Conservation (phyloP, 768 basidiomycete species). For the Leccinum longicurvipes region DNA sequence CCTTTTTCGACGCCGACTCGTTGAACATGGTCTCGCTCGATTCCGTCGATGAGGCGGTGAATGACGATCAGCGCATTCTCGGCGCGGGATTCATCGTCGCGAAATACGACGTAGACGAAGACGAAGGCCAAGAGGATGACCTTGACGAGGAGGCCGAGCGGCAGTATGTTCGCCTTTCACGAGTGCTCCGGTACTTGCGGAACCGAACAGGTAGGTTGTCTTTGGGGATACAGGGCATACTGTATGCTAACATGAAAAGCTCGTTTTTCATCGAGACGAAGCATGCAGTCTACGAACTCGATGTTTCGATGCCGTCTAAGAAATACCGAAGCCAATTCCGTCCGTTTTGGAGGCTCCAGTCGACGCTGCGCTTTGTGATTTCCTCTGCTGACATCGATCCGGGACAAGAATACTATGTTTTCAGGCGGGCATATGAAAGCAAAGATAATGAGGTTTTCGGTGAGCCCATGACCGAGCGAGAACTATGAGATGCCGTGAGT, state of each 20-base stretch:
- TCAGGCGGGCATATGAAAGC: conserved; percentile 32
- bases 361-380: conserved; percentile 49
- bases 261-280: conserved; percentile 64
- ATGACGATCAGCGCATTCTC: conserved; percentile 40
- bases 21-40: conserved; percentile 39
- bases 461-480: conserved; percentile 17
- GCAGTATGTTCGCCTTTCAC: conserved; percentile 44
- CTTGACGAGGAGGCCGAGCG: conserved; percentile 30
- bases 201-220: conserved; percentile 46
- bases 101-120: conserved; percentile 52
- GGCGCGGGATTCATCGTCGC: conserved; percentile 55
- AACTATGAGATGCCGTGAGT: conserved; percentile 30
- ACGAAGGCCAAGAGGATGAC: conserved; percentile 58
- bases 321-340: conserved; percentile 41
- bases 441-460: conserved; percentile 14
- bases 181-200: conserved; percentile 44
- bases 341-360: conserved; percentile 50
- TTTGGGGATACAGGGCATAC: conserved; percentile 1
- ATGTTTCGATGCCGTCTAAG: conserved; percentile 36
- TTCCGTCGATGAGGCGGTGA: conserved; percentile 12
- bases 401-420: conserved; percentile 30
- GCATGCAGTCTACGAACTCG: conserved; percentile 61
- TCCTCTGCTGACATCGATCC: conserved; percentile 26
- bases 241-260: conserved; percentile 32
- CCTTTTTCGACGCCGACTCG: conserved; percentile 55